These are phyloP conservation scores for Paxillus ammoniavirescens DNA, from an alignment of 768 basidiomycete species.

Conservation along the genomic window DNA sequence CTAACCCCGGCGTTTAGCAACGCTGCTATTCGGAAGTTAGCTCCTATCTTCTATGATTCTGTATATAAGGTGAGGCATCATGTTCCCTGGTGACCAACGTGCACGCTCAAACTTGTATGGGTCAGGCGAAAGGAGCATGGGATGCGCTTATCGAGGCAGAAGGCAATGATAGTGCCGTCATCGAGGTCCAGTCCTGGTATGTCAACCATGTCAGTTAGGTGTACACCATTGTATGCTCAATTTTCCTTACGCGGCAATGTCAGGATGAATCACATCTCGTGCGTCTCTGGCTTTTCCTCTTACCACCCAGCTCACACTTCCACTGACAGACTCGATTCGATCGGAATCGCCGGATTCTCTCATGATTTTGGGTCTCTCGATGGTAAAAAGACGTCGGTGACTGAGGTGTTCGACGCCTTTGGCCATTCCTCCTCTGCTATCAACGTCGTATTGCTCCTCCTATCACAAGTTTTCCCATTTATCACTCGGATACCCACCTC, in stretches of 20 bases:
- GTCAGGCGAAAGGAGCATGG: slow-evolving; percentile 32
- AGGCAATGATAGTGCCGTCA: slow-evolving; percentile 27
- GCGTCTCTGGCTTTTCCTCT: slow-evolving; percentile 8
- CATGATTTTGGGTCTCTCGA: slow-evolving; percentile 44
- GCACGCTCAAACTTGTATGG: background rate
- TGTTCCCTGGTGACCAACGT: background rate
- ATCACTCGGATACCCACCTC: slow-evolving; percentile 32
- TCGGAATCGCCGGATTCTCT: slow-evolving; percentile 45
- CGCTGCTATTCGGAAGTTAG: slow-evolving; percentile 36
- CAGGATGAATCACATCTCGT: slow-evolving; percentile 49
- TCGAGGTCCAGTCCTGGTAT: slow-evolving; percentile 51
- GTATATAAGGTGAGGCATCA: slow-evolving; percentile 39
- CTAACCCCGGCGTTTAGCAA: slow-evolving; percentile 43
- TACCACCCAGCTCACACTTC: background rate
- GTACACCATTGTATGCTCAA: background rate
- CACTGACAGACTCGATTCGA: slow-evolving; percentile 38
- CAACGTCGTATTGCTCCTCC: slow-evolving; percentile 14
- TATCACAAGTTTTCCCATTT: slow-evolving; percentile 30
- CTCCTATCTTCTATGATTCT: slow-evolving; percentile 39
- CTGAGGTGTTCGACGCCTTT: slow-evolving; percentile 25
- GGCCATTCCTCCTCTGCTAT: slow-evolving; percentile 10
- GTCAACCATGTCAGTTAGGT: background rate
- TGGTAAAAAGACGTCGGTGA: slow-evolving; percentile 30
- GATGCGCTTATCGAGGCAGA: slow-evolving; percentile 26
- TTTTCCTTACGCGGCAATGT: background rate